phyloP scores from a whole-genome alignment of 1,284 basidiomycete genomes.

The Melampsora larici-populina region DNA sequence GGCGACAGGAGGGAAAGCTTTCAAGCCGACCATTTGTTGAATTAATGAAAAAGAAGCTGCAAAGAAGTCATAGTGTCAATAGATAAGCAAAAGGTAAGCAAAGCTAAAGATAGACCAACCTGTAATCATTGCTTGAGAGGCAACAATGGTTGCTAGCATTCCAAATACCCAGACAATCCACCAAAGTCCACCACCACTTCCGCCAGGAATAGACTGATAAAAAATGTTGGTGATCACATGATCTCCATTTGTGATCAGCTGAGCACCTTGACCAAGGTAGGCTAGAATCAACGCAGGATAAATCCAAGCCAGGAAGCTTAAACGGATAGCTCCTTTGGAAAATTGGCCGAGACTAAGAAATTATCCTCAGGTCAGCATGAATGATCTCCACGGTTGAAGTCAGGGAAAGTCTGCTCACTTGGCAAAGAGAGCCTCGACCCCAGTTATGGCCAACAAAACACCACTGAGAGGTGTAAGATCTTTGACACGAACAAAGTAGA shows the following conservation, averaged over 20 bases:
- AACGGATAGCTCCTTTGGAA: conserved; percentile 52
- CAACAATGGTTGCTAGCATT: conserved; percentile 62
- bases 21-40: conserved; percentile 65
- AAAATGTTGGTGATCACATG: conserved; percentile 62
- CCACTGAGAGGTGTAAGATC: conserved; percentile 65
- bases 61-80: background rate
- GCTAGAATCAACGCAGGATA: conserved; percentile 65
- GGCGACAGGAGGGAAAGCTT: conserved; percentile 59
- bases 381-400: too few species aligned
- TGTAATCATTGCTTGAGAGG: conserved; percentile 66
- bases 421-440: conserved; percentile 67
- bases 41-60: conserved; percentile 49
- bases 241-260: conserved; percentile 60
- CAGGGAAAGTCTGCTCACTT: conserved; percentile 56
- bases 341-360: conserved; percentile 38
- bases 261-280: conserved; percentile 68
- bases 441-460: conserved; percentile 64
- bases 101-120: conserved; percentile 50
- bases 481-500: conserved; percentile 65
- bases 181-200: conserved; percentile 44
- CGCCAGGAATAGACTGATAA: conserved; percentile 65
- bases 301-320: conserved; percentile 60
- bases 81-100: conserved; percentile 53
- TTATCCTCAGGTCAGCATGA: too few species aligned
- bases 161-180: conserved; percentile 66